Percentiles rank a stretch among this genome's conserved stretches.
Evolutionary conservation across 306 rosid species (phyloP).

Genomic region (apple (Malus domestica)): DNA sequence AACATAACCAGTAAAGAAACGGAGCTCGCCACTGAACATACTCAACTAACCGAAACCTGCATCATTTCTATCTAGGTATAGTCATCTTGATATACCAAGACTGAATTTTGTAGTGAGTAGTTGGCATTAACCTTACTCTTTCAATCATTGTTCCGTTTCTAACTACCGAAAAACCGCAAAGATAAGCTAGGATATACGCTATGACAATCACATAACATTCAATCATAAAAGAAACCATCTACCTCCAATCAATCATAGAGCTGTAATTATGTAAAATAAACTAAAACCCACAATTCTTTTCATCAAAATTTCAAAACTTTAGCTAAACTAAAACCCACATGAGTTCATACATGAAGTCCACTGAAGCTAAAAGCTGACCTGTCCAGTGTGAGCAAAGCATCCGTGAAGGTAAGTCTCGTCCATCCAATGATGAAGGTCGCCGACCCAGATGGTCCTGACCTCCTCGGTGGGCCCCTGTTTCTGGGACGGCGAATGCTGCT

Average conservation of each 20-base stretch:
- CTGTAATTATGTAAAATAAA: neutral
- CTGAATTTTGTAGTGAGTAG: neutral
- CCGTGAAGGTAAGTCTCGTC: slow-evolving; percentile 67
- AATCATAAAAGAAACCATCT: neutral
- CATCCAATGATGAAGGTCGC: slow-evolving; percentile 93
- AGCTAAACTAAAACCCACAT: neutral
- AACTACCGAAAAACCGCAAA: neutral
- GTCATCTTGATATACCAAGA: neutral
- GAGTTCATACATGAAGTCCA: neutral
- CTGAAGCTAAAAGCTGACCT: slow-evolving; percentile 27
- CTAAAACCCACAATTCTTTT: neutral
- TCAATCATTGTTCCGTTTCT: neutral
- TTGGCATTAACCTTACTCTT: neutral
- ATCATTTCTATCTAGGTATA: neutral
- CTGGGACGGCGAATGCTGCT: slow-evolving; percentile 16
- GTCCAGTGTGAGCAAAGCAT: slow-evolving; percentile 78
- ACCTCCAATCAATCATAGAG: neutral
- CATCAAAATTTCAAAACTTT: neutral
- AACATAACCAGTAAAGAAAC: neutral
- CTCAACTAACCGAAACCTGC: neutral
- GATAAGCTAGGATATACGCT: neutral
- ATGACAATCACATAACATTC: neutral
- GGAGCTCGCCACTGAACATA: neutral
- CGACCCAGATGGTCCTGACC: slow-evolving; percentile 89
- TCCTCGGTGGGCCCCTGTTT: slow-evolving; percentile 47